Evolutionary conservation across 2,329 filamentous ascomycete species (phyloP).

Genomic region (Aureobasidium vineae): DNA sequence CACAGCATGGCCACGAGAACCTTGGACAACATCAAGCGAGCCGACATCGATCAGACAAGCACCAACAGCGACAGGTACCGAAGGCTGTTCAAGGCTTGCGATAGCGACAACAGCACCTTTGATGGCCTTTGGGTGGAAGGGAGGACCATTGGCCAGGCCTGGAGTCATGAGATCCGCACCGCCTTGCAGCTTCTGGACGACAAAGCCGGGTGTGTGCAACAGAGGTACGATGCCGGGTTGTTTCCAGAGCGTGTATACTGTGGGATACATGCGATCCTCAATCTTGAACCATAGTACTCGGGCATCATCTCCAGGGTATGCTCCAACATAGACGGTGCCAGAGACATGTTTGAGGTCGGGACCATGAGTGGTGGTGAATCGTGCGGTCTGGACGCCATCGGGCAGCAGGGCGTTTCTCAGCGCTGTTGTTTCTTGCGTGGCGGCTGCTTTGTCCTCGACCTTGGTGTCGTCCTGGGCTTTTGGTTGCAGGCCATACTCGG

Average conservation of each 20-base stretch:
- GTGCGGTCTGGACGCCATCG: constrained; percentile 60
- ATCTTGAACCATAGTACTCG: constrained; percentile 64
- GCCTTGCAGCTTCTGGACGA: constrained; percentile 61
- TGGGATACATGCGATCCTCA: constrained; percentile 56
- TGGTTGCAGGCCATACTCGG: constrained; percentile 56
- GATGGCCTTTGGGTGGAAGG: constrained; percentile 59
- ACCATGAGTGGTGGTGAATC: constrained; percentile 64
- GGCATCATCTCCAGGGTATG: constrained; percentile 56
- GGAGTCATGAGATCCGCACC: constrained; percentile 70
- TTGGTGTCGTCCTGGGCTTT: constrained; percentile 42
- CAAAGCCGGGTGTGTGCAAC: constrained; percentile 61
- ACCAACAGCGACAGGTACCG: constrained; percentile 63
- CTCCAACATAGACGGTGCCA: constrained; percentile 64
- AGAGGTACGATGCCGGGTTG: constrained; percentile 61
- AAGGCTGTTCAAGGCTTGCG: constrained; percentile 58
- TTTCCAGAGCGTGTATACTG: constrained; percentile 66
- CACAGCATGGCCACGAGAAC: constrained; percentile 63
- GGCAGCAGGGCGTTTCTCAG: constrained; percentile 61
- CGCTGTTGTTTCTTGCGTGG: constrained; percentile 48
- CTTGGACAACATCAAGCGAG: constrained; percentile 55
- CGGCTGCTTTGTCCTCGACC: constrained; percentile 45
- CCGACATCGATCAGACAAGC: constrained; percentile 64
- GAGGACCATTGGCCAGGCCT: constrained; percentile 62
- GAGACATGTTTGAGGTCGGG: constrained; percentile 60
- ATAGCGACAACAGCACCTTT: constrained; percentile 63